These are phyloP conservation scores for Talinum fruticosum DNA, from an alignment of 148 eudicot genomes.

Conservation along the genomic window DNA sequence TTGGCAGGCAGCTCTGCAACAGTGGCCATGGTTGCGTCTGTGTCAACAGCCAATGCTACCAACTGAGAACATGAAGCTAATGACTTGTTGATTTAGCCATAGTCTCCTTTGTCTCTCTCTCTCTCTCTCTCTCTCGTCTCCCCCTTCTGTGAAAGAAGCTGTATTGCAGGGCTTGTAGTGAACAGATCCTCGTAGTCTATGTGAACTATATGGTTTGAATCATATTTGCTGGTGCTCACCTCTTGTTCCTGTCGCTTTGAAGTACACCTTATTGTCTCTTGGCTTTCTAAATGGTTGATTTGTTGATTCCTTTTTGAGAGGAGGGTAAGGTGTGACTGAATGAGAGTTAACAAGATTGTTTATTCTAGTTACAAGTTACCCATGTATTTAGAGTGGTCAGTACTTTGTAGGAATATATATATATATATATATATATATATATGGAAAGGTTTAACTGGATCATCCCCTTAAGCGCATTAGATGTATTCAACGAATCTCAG, in stretches of 20 bases:
- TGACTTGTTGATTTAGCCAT: slow-evolving; percentile 1
- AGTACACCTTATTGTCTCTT: too few relatives aligned
- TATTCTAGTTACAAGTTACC: too few relatives aligned
- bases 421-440: too few relatives aligned
- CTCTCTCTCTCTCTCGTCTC: background rate
- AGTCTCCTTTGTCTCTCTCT: background rate
- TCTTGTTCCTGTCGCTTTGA: background rate
- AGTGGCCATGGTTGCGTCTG: background rate
- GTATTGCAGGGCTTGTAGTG: background rate
- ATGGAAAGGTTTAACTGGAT: too few relatives aligned
- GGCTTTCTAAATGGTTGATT: too few relatives aligned
- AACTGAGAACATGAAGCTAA: background rate
- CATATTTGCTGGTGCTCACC: background rate
- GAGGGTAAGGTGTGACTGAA: too few relatives aligned
- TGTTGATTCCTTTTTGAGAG: too few relatives aligned
- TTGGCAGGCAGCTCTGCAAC: slow-evolving; percentile 7
- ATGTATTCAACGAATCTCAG: too few relatives aligned
- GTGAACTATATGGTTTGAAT: background rate
- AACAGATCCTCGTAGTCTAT: background rate
- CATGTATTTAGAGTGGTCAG: too few relatives aligned
- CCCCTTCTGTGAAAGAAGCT: background rate
- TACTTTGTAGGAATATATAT: too few relatives aligned
- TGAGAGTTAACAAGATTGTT: too few relatives aligned
- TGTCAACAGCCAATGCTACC: background rate
- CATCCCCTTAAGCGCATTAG: too few relatives aligned